Base-by-base conservation (phyloP, 108 stramenopile species). In the Cyclostephanos tholiformis region DNA sequence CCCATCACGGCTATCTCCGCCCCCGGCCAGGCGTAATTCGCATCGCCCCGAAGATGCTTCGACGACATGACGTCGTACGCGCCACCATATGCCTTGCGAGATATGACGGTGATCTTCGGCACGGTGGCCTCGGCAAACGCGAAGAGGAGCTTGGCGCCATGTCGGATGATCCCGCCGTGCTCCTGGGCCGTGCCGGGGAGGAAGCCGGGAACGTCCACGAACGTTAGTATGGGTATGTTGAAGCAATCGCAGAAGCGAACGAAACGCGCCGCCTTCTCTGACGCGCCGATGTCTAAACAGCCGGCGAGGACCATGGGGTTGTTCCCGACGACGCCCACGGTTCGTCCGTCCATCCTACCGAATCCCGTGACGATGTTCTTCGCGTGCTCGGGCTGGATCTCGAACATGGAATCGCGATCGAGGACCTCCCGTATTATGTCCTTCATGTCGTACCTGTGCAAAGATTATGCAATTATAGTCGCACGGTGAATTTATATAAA, bases 131-230 rank as follows among this genome's bases (percentile, higher is more conserved):
- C 97, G 4, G 97, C 91, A 77, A 97, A 99, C 14, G 99, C 99
- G 86, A 97, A 99, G 26, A 99, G 88, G 19, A 99, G 86, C 89
- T 99, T 98, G 48, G 97, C 92, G 49, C 99, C 99, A 71, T 98
- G 87, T 16, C 98, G 92, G 79, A 99, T 99, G 81, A 99, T 99
- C 27, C 93, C 92, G 25, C 92, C 92, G 67, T 90, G 87, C 73
- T 97, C 93, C 82, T 97, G 96, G 11, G 61, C 80, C 9, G 97
- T 97, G 5, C 99, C 99, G 11, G 99, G 99, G 32, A 99, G 84
- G 79, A 99, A 99, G 26, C 99, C 99, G 11, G 99, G 99, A 14
- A 99, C 99, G 80, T 99, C 99, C n/a, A 99, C 99, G 69, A 99
- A 98, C 6, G 99, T 99, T 12, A 99, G 82, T 23, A 99, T 77